Conservation (phyloP, 106 monocot genomes). For the Platanthera zijinensis region DNA sequence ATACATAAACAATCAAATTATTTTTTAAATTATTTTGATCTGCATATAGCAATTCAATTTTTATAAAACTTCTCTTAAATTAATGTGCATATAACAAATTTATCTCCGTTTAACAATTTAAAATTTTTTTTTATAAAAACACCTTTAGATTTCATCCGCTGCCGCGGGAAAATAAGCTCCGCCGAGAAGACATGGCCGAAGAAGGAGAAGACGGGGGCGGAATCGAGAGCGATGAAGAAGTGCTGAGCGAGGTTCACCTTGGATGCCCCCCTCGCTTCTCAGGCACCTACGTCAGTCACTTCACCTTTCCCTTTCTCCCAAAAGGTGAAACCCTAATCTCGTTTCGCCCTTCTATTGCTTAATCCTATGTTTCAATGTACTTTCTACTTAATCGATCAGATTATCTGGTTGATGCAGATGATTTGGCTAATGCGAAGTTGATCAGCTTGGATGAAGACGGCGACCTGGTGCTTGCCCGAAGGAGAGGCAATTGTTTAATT, state of each 20-base stretch:
- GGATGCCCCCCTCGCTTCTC: slow-evolving; percentile 48
- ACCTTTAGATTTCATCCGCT: too few relatives aligned
- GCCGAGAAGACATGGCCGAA: too few relatives aligned
- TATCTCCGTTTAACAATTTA: too few relatives aligned
- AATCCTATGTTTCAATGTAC: not conserved
- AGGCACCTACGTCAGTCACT: slow-evolving; percentile 39
- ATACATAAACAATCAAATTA: too few relatives aligned
- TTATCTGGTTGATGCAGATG: not conserved
- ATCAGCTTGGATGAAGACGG: slow-evolving; percentile 32
- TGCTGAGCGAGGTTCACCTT: slow-evolving; percentile 73
- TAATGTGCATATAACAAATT: too few relatives aligned
- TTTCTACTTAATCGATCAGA: not conserved
- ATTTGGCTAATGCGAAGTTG: not conserved
- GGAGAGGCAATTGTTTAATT: slow-evolving; percentile 1
- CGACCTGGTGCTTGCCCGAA: slow-evolving; percentile 28
- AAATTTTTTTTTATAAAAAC: too few relatives aligned
- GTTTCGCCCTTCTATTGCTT: not conserved
- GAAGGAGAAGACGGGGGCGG: not conserved
- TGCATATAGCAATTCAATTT: too few relatives aligned
- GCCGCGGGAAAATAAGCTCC: too few relatives aligned
- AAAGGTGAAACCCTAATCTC: not conserved
- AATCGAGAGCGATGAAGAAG: slow-evolving; percentile 17
- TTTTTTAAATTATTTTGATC: too few relatives aligned
- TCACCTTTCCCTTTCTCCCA: slow-evolving; percentile 41
- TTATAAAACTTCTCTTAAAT: too few relatives aligned